A percentile compares a stretch with the other conserved stretches of the same genome.
Evolutionary conservation across 208 protist genomes (phyloP).

Genomic region (Crithidia expoeki): DNA sequence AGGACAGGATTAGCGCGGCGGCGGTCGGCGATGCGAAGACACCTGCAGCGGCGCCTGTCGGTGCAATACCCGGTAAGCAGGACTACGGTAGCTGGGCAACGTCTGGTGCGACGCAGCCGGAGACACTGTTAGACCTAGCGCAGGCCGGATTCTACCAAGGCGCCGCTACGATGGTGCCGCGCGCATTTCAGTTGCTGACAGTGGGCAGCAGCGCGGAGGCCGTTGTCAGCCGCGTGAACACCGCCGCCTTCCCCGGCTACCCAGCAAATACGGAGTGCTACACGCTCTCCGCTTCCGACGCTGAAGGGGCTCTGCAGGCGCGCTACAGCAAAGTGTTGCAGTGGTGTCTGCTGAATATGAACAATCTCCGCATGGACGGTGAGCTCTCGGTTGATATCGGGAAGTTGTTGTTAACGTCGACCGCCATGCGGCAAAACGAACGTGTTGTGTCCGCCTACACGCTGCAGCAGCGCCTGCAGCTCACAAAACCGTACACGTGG

Average conservation of each 20-base stretch:
- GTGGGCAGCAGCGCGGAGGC: conserved; percentile 75
- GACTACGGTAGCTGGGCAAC: conserved; percentile 63
- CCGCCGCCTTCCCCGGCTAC: conserved; percentile 86
- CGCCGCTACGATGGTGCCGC: conserved; percentile 78
- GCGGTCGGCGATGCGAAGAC: background rate
- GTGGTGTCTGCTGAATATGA: conserved; percentile 93
- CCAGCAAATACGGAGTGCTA: conserved; percentile 91
- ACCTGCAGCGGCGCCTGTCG: background rate
- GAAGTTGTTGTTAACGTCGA: conserved; percentile 73
- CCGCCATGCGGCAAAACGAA: conserved; percentile 46
- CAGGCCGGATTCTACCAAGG: conserved; percentile 91
- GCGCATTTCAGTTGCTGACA: conserved; percentile 89
- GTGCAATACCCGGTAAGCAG: background rate
- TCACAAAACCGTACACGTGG: conserved; percentile 84
- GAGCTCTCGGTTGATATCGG: conserved; percentile 81
- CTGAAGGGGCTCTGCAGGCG: conserved; percentile 61
- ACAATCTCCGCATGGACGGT: conserved; percentile 90
- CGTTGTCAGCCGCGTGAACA: conserved; percentile 87
- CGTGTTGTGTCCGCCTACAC: conserved; percentile 84
- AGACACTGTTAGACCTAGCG: conserved; percentile 84
- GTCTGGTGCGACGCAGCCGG: conserved; percentile 57
- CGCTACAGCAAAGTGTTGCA: conserved; percentile 91
- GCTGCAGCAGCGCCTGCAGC: conserved; percentile 89
- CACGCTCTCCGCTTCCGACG: conserved; percentile 73
- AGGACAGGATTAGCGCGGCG: conserved; percentile 22